Percentiles rank a stretch among this genome's conserved stretches.
Evolutionary conservation across 108 stramenopile genomes (phyloP).

Genomic region (Chaetoceros tenuissimus): DNA sequence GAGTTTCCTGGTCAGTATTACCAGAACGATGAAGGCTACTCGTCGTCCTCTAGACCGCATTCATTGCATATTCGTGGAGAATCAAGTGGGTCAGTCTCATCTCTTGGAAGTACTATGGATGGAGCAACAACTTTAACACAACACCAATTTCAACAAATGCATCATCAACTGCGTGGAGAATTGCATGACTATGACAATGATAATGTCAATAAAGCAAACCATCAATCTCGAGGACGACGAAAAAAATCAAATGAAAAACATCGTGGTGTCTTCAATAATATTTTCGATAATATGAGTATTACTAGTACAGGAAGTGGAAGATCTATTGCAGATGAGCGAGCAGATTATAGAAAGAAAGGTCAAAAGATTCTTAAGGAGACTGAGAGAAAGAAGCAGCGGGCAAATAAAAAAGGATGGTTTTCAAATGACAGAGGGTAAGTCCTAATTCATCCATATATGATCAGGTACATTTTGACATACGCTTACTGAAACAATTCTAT

Average conservation of each 20-base stretch:
- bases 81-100: slow-evolving; percentile 25
- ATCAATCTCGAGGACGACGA: background rate
- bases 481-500: too few relatives aligned
- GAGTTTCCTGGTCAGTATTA: too few relatives aligned
- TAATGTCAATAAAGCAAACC: background rate
- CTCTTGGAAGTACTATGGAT: slow-evolving; percentile 15
- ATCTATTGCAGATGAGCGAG: background rate
- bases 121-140: background rate
- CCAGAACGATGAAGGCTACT: too few relatives aligned
- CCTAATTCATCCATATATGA: too few relatives aligned
- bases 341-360: background rate
- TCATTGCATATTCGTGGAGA: background rate
- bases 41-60: background rate
- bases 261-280: background rate
- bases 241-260: background rate
- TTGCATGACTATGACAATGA: background rate
- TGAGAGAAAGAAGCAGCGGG: background rate
- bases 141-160: background rate
- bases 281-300: background rate
- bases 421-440: too few relatives aligned
- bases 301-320: background rate
- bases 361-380: background rate
- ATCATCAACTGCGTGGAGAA: background rate
- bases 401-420: background rate
- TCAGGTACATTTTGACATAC: too few relatives aligned